These are phyloP conservation scores for Anethum foeniculum DNA, from an alignment of 140 eudicot genomes.

Conservation along the genomic window DNA sequence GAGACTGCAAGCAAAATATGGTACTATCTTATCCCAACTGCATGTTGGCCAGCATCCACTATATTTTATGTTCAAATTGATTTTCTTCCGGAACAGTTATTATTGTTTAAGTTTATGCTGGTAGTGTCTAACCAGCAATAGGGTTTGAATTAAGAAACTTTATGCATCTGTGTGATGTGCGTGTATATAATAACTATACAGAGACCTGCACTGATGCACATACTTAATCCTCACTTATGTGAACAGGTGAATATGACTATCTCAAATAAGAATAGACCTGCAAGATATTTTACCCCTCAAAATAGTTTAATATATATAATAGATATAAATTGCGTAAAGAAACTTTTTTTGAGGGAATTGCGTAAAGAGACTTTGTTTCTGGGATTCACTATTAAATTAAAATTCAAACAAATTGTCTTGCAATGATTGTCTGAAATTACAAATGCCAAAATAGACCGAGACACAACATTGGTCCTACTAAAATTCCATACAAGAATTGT, in stretches of 20 bases:
- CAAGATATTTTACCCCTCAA: neutral
- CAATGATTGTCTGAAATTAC: neutral
- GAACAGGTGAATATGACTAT: neutral
- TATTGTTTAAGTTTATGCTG: neutral
- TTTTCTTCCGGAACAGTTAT: neutral
- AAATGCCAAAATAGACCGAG: neutral
- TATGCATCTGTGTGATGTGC: neutral
- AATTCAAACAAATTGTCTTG: neutral
- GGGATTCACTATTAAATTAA: neutral
- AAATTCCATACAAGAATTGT: neutral
- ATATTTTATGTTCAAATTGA: neutral
- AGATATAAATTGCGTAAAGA: neutral
- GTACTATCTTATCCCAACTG: constrained; percentile 3
- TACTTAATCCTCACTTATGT: neutral
- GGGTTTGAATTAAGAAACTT: neutral
- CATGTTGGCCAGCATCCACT: neutral
- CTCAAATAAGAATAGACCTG: neutral
- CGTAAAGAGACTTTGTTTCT: neutral
- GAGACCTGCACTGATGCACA: neutral
- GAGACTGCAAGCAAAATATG: neutral
- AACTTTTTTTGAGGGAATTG: neutral
- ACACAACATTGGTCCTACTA: neutral
- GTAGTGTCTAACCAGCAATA: neutral
- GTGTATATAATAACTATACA: neutral
- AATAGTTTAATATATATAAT: neutral